Percentiles rank a stretch among this genome's conserved stretches.
These are phyloP conservation scores for Verticillium longisporum DNA, from an alignment of 2,329 filamentous ascomycete species.

Conservation along the genomic window DNA sequence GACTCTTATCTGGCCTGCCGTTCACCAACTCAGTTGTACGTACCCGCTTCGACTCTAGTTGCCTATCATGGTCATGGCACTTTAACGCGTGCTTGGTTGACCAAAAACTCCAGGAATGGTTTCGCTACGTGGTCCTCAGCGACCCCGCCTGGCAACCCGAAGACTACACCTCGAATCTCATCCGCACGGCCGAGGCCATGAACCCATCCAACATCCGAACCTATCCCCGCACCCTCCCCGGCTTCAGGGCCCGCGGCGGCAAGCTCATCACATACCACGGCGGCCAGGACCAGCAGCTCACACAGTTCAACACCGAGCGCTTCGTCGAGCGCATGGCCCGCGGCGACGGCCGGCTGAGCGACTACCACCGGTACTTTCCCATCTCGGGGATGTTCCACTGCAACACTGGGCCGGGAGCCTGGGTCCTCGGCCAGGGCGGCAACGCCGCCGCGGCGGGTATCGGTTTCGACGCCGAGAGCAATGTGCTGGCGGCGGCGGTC, in stretches of 20 bases:
- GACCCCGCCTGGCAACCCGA: slow-evolving; percentile 27
- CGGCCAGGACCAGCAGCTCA: slow-evolving; percentile 30
- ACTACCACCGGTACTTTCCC: slow-evolving; percentile 45
- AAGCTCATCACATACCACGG: slow-evolving; percentile 41
- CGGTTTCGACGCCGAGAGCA: slow-evolving; percentile 27
- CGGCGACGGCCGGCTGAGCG: slow-evolving; percentile 22
- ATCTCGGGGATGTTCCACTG: slow-evolving; percentile 51
- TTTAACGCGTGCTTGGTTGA: slow-evolving; percentile 9
- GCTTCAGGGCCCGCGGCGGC: slow-evolving; percentile 29
- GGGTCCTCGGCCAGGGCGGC: slow-evolving; percentile 18
- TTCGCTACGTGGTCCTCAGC: slow-evolving; percentile 31
- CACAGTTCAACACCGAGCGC: slow-evolving; percentile 18
- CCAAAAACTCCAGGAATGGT: slow-evolving; percentile 25
- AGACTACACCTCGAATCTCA: slow-evolving; percentile 23
- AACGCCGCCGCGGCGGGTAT: slow-evolving; percentile 11
- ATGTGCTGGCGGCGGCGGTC: slow-evolving; percentile 39
- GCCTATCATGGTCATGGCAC: no score
- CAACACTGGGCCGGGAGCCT: slow-evolving; percentile 37
- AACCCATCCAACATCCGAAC: slow-evolving; percentile 31
- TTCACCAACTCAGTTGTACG: slow-evolving; percentile 19
- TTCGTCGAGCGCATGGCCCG: slow-evolving; percentile 15
- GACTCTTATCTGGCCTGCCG: slow-evolving; percentile 27
- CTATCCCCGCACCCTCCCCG: slow-evolving; percentile 27
- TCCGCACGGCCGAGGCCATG: slow-evolving; percentile 30
- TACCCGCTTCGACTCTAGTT: slow-evolving; percentile 11